A percentile compares a stretch with the other conserved stretches of the same genome.
phyloP scores from a whole-genome alignment of 2,329 filamentous ascomycete genomes.

The Fusarium fujikuroi region DNA sequence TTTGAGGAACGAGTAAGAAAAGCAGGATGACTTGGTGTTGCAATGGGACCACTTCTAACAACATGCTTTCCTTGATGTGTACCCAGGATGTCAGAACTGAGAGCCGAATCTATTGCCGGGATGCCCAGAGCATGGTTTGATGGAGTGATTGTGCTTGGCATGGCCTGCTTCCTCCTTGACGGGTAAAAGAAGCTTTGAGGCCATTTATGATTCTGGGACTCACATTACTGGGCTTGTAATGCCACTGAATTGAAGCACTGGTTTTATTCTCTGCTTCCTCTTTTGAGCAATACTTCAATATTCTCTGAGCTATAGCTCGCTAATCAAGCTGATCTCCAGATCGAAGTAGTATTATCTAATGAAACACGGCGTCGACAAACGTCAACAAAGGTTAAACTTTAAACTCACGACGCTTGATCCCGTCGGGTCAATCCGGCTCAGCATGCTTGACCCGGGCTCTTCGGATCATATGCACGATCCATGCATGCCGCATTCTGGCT shows the following conservation, averaged over 20 bases:
- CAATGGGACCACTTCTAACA: background rate
- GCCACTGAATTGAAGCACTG: too few relatives aligned
- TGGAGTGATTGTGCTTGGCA: background rate
- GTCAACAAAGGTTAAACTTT: background rate
- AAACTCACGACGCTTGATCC: background rate
- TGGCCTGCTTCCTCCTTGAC: background rate
- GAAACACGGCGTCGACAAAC: background rate
- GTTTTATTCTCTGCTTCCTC: too few relatives aligned
- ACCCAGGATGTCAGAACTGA: rapidly evolving
- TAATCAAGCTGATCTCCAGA: background rate
- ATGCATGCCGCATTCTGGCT: background rate
- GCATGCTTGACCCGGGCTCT: background rate
- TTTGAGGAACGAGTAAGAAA: background rate
- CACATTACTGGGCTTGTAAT: background rate
- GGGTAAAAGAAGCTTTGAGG: background rate
- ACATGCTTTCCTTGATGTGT: rapidly evolving
- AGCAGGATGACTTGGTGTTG: background rate
- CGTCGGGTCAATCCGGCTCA: background rate
- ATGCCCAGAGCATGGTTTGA: background rate
- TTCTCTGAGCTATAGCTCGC: rapidly evolving
- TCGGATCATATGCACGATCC: background rate
- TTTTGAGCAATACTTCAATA: background rate
- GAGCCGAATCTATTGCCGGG: background rate
- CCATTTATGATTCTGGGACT: too few relatives aligned
- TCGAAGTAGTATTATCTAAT: background rate